These are phyloP conservation scores for Brachypodium distachyon DNA, from an alignment of 202 grass and related monocot genomes.

Conservation along the genomic window DNA sequence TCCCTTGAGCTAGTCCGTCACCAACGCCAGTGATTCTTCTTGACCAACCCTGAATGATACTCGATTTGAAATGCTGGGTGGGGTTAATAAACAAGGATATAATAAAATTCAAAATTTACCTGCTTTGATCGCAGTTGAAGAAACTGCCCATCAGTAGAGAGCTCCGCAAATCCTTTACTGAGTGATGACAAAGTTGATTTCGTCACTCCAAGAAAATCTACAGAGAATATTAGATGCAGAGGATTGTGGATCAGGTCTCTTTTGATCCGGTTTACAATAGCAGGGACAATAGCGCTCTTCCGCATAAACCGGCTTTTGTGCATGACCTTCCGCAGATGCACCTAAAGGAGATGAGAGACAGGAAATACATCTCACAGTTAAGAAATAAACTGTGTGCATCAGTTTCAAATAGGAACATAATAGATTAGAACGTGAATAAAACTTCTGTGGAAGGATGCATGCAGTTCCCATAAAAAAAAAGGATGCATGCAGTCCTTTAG, in stretches of 20 bases:
- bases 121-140: conserved; percentile 91
- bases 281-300: conserved; percentile 75
- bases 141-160: conserved; percentile 93
- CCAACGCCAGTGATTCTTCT: conserved; percentile 89
- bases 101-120: conserved; percentile 41
- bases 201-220: conserved; percentile 90
- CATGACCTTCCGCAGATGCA: conserved; percentile 91
- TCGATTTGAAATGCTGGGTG: conserved; percentile 7
- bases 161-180: conserved; percentile 98
- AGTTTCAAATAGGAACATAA: conserved; percentile 5
- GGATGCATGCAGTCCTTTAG: background rate
- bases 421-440: background rate
- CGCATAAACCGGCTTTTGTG: conserved; percentile 78
- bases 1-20: conserved; percentile 88
- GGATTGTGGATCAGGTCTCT: conserved; percentile 98
- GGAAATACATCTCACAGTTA: background rate
- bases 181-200: conserved; percentile 95
- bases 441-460: background rate
- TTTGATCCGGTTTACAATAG: conserved; percentile 76
- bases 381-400: conserved; percentile 14
- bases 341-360: conserved; percentile 35
- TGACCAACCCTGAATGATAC: conserved; percentile 67
- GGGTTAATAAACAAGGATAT: conserved; percentile 8
- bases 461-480: too few relatives aligned
- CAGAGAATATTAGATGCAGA: conserved; percentile 90